These are phyloP conservation scores for Apostasia shenzhenica DNA, from an alignment of 106 monocot genomes.

Conservation along the genomic window DNA sequence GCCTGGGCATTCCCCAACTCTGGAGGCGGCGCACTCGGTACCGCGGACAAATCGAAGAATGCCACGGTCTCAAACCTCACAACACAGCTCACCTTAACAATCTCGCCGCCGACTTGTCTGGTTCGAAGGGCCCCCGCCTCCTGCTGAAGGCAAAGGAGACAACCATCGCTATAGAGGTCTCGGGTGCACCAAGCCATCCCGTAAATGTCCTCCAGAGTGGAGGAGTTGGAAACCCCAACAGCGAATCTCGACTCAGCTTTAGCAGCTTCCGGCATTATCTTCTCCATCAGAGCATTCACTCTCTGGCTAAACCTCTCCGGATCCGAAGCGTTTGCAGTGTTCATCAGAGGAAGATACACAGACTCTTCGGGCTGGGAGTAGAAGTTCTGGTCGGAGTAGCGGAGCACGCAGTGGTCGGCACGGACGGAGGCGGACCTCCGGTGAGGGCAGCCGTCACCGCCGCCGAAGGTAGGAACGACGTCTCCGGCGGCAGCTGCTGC, in stretches of 20 bases:
- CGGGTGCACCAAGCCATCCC: constrained; percentile 24
- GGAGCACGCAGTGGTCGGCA: constrained; percentile 23
- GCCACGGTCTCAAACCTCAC: not conserved
- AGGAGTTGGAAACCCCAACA: too few relatives aligned
- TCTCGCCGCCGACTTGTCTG: not conserved
- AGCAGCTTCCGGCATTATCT: not conserved
- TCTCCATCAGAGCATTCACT: constrained; percentile 3
- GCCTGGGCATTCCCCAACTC: too few relatives aligned
- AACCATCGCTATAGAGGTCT: constrained; percentile 4
- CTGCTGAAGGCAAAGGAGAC: constrained; percentile 7
- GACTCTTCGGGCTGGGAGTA: not conserved
- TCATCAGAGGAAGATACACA: too few relatives aligned
- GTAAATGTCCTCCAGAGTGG: not conserved
- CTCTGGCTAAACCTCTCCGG: not conserved
- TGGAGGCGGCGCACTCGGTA: too few relatives aligned
- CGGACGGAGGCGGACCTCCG: constrained; percentile 3
- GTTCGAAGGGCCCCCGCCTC: not conserved
- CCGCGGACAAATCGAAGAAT: too few relatives aligned
- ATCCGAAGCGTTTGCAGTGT: not conserved
- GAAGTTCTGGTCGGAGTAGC: constrained; percentile 21
- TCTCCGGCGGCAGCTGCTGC: not conserved
- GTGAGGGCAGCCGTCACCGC: not conserved
- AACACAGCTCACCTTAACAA: not conserved
- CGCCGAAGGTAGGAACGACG: not conserved
- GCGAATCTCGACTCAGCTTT: not conserved